Base-by-base conservation (phyloP, 495 filamentous ascomycete genomes). In the Aspergillus hancockii region DNA sequence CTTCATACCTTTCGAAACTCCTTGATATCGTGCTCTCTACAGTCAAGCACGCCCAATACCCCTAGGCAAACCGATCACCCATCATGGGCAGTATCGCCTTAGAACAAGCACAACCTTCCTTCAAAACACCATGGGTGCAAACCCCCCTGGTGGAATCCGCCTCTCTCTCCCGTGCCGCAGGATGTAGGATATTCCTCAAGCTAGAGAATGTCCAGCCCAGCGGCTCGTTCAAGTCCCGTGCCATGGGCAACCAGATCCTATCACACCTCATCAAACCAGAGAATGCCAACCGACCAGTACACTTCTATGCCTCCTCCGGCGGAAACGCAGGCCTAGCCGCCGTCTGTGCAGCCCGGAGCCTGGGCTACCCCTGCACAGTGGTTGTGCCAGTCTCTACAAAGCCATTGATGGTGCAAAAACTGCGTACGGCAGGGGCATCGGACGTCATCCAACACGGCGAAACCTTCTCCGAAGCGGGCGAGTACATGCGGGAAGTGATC, bases 291-390 rank as follows among this genome's bases (percentile, higher is more conserved):
- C 63, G 66, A 19, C 61, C 69, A 21, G 74, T 86, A 6, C 91
- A 93, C 72, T 96, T 97, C 85, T 97, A 90, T 79, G 90, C 84
- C 73, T 91, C 87, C 50, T 89, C 85, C 30, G 94, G 90, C 60
- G 93, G 93, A 57, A 97, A 97, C 71, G 93, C 93, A 13, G 93
- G 94, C 5, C 85, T 98, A 3, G 94, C 93, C 16, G 93, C 91
- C 67, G 91, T 91, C 8, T 89, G 86, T 21, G 91, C 93, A 14
- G 89, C 92, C 14, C 74, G 68, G 13, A 73, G 81, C 12, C 81
- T 97, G n/a, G 70, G 77, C n/a, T 83, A 84, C 57, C 85, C 86
- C 0, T 87, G 85, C 63, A 97, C 92, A 21, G 89, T 98, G 58
- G 90, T 93, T 16, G 87, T 97, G 0, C 90, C 94, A 0, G 53